A percentile compares a stretch with the other conserved stretches of the same genome.
Conservation (phyloP, 1,284 basidiomycete genomes). For the Trichosporon faecale region DNA sequence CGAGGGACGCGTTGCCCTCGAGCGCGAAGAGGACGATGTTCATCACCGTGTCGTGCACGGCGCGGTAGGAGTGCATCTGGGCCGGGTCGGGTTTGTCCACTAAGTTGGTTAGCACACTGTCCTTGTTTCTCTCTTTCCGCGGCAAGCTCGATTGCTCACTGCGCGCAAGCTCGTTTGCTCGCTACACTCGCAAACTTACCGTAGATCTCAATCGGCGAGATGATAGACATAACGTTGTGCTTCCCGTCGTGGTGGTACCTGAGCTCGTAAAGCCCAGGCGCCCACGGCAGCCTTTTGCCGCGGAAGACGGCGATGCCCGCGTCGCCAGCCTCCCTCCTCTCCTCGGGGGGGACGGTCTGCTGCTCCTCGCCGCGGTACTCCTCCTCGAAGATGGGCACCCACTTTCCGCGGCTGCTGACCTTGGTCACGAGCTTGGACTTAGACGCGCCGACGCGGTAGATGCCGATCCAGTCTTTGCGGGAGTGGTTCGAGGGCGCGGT, state of each 20-base stretch:
- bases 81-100: constrained; percentile 27
- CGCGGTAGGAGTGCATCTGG: constrained; percentile 60
- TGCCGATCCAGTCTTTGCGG: constrained; percentile 93
- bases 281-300: constrained; percentile 78
- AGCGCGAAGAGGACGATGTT: constrained; percentile 80
- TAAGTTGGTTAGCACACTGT: constrained; percentile 5
- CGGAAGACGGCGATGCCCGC: constrained; percentile 72
- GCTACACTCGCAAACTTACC: constrained; percentile 59
- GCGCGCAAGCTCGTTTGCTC: too few species aligned
- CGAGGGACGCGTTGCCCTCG: constrained; percentile 74
- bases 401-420: constrained; percentile 82
- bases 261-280: constrained; percentile 81
- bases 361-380: constrained; percentile 90
- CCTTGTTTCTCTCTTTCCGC: too few species aligned
- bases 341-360: constrained; percentile 50
- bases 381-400: constrained; percentile 85
- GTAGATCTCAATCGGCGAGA: constrained; percentile 81
- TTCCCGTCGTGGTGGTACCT: constrained; percentile 81
- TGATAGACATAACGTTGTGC: constrained; percentile 87
- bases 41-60: constrained; percentile 65
- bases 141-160: too few species aligned
- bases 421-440: constrained; percentile 76
- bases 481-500: constrained; percentile 82
- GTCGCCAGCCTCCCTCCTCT: constrained; percentile 49
- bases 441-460: constrained; percentile 87